Percentiles rank a stretch among this genome's conserved stretches.
Evolutionary conservation across 129 eudicot genomes (phyloP).

Genomic region (Apium graveolens): DNA sequence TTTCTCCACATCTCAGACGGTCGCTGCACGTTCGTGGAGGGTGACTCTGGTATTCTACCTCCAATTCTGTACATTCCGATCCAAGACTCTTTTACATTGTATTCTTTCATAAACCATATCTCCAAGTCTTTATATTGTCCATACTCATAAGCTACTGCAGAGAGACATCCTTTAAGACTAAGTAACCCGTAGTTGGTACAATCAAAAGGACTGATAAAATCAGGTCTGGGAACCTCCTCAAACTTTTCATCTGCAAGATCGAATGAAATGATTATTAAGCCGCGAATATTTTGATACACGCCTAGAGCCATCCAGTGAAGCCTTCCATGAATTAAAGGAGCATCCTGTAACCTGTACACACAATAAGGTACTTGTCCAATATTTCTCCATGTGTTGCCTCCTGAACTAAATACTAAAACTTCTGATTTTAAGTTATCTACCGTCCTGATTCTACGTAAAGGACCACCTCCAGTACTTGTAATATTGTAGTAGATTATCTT

Average conservation of each 20-base stretch:
- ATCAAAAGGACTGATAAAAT: background rate
- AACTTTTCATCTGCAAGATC: too few species aligned
- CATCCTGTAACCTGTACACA: conserved; percentile 24
- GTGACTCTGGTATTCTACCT: background rate
- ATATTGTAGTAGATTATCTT: conserved; percentile 18
- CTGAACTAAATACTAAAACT: conserved; percentile 10
- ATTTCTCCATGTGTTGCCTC: conserved; percentile 19
- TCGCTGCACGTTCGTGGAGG: background rate
- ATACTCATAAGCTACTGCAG: conserved; percentile 24
- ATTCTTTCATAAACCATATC: conserved; percentile 44
- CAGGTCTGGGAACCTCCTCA: too few species aligned
- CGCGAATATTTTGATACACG: too few species aligned
- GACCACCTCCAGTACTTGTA: background rate
- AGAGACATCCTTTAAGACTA: conserved; percentile 25
- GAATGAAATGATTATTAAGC: too few species aligned
- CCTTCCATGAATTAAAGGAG: conserved; percentile 9
- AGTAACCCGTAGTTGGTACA: conserved; percentile 22
- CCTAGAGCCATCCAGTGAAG: too few species aligned
- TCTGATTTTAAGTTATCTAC: conserved; percentile 8
- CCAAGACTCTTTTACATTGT: conserved; percentile 37
- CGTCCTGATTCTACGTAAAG: background rate
- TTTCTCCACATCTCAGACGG: conserved; percentile 15
- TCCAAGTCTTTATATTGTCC: background rate
- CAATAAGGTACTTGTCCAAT: conserved; percentile 41
- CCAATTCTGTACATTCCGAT: conserved; percentile 26